Evolutionary conservation across 345 rosid genomes (phyloP).

Genomic region (Camelina neglecta): DNA sequence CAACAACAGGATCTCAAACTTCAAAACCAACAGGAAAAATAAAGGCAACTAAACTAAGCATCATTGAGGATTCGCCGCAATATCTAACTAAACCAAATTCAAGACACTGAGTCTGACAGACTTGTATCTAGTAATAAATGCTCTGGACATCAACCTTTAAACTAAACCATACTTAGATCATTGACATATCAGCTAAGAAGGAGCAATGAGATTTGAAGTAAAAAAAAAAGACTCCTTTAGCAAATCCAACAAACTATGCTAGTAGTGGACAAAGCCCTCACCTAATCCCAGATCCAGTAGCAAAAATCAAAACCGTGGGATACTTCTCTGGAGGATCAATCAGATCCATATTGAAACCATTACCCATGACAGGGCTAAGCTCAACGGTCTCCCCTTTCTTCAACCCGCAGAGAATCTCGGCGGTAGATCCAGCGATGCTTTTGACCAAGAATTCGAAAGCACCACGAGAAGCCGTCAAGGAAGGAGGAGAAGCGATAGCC

Average conservation of each 20-base stretch:
- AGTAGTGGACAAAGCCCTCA: conserved; percentile 18
- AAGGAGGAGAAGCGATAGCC: conserved; percentile 90
- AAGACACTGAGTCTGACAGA: conserved; percentile 15
- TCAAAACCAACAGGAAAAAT: not conserved
- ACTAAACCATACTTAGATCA: conserved; percentile 11
- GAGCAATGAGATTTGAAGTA: conserved; percentile 10
- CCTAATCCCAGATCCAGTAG: conserved; percentile 98
- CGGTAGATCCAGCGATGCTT: conserved; percentile 84
- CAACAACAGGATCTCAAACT: conserved; percentile 12
- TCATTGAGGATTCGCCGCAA: not conserved
- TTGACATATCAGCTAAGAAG: not conserved
- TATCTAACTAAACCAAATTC: conserved; percentile 17
- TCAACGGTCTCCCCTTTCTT: conserved; percentile 86
- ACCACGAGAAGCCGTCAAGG: conserved; percentile 57
- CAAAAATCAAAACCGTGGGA: conserved; percentile 79
- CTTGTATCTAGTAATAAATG: not conserved
- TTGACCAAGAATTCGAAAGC: conserved; percentile 87
- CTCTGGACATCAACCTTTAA: conserved; percentile 14
- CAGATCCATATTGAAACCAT: conserved; percentile 66
- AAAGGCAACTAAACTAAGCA: not conserved
- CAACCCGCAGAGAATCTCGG: conserved; percentile 82
- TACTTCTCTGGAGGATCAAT: conserved; percentile 72
- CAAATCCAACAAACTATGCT: not conserved
- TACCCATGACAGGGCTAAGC: conserved; percentile 77
- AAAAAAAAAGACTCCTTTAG: conserved; percentile 14